Evolutionary conservation across 164 flowering plant genomes (phyloP), one percentile per base, ranked within the genome.

Genomic region (Tinospora cordifolia): DNA sequence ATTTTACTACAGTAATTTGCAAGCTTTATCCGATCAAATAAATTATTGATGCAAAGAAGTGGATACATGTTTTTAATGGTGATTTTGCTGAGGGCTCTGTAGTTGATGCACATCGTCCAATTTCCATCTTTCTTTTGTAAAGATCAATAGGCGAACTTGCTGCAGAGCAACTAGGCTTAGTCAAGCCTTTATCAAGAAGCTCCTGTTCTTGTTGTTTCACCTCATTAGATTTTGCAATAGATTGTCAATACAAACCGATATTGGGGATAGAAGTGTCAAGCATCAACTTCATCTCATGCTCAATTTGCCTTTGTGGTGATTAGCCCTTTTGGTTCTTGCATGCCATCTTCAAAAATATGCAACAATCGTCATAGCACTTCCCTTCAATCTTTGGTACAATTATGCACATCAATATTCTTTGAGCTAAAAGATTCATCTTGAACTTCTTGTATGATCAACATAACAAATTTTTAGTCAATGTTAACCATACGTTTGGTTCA

Each of bases 291-390:
- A 67, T 67, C n/a, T 67, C 6, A 21, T 44, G 69, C 59, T 67
- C 59, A 67, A n/a, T n/a, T 4, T 0, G 41, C 22, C 69, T 67
- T n/a, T 24, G 46, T 6, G 34, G 69, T 26, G 58, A 21, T 25
- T n/a, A 67, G 22, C 17, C 69, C 69, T 2, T 15, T 41, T 0
- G 36, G 57, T 22, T 67, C 69, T n/a, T 67, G 69, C 49, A 19
- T 65, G 44, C 39, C 44, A 13, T 40, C 22, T 30, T 65, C 2
- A 38, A 34, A 65, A 40, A 4, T 65, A 21, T 22, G 21, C 13
- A 67, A 46, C 38, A n/a, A 66, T 24, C 51, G 44, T 66, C 30
- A n/a, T n/a, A n/a, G n/a, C n/a, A n/a, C n/a, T n/a, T n/a, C n/a
- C n/a, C n/a, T n/a, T n/a, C n/a, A n/a, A n/a, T n/a, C n/a, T n/a